These are phyloP conservation scores for Ogataea kodamae DNA, from an alignment of 805 yeast species.

Conservation along the genomic window DNA sequence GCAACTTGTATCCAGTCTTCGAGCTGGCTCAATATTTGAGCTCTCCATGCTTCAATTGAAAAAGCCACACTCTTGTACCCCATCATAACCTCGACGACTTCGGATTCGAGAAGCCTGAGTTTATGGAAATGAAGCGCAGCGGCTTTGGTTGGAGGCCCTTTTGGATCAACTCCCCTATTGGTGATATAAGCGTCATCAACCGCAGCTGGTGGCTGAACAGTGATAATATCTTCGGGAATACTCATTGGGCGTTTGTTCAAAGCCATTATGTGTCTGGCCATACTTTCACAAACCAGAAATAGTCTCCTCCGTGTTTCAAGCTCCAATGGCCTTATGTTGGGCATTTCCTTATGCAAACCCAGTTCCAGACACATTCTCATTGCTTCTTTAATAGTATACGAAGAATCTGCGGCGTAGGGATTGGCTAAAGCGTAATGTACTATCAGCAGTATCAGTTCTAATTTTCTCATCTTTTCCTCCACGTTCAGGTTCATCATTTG, in stretches of 20 bases:
- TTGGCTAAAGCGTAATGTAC: constrained; percentile 19
- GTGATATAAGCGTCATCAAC: constrained; percentile 18
- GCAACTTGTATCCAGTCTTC: constrained; percentile 15
- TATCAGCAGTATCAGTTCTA: constrained; percentile 11
- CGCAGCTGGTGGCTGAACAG: constrained; percentile 10
- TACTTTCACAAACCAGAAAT: constrained; percentile 11
- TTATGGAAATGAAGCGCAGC: constrained; percentile 18
- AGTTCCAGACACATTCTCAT: constrained; percentile 14
- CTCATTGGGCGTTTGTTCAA: constrained; percentile 11
- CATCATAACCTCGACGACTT: constrained; percentile 18
- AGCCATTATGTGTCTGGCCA: constrained; percentile 16
- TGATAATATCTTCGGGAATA: constrained; percentile 10
- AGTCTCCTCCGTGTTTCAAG: constrained; percentile 12
- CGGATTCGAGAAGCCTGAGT: constrained; percentile 14
- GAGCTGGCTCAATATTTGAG: constrained; percentile 8
- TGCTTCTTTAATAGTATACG: constrained; percentile 15
- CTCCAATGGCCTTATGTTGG: constrained; percentile 9
- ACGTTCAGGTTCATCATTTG: constrained; percentile 1
- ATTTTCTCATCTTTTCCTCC: constrained; percentile 11
- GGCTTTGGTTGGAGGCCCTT: constrained; percentile 17
- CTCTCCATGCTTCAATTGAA: constrained; percentile 9
- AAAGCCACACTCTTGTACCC: constrained; percentile 13
- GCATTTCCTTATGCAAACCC: constrained; percentile 15
- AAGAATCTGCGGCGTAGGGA: constrained; percentile 18
- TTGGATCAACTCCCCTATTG: constrained; percentile 8